Evolutionary conservation across 345 rosid genomes (phyloP), one percentile per base, ranked within the genome.

Genomic region (Orychophragmus violaceus): DNA sequence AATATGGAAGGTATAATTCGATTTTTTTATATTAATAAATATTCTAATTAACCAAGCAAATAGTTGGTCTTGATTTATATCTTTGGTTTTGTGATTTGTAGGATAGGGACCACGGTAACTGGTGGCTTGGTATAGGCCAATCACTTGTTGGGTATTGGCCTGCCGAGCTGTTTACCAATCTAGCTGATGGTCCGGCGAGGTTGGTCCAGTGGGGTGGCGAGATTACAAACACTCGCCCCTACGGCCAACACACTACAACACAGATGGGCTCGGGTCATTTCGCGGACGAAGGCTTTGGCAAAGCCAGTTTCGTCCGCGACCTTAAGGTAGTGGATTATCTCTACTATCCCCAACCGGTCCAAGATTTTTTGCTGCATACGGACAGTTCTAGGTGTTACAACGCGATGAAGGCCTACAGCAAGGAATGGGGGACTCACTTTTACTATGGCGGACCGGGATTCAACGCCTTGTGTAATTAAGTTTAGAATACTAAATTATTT

Each of bases 1-100:
- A 60, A 78, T 90, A 54, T 88, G 91, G 93, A 90, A 90, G 97
- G 97, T 57, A n/a, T n/a, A n/a, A n/a, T n/a, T n/a, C n/a, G n/a
- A n/a, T n/a, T n/a, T n/a, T n/a, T n/a, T n/a, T n/a, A n/a, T n/a
- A n/a, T n/a, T n/a, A n/a, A n/a, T n/a, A n/a, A n/a, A n/a, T n/a
- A 23, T 23, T 23, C 24, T n/a, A n/a, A n/a, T n/a, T n/a, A n/a
- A n/a, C n/a, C n/a, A n/a, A n/a, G n/a, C n/a, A n/a, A n/a, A n/a
- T n/a, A n/a, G n/a, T n/a, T n/a, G n/a, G n/a, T n/a, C n/a, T n/a
- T n/a, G n/a, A n/a, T n/a, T n/a, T n/a, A n/a, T 23, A 23, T 35
- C 3, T 42, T 7, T 44, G 23, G 23, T 8, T 44, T 51, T 65
- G 17, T 1, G 3, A 25, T 36, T 42, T 7, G 10, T 12, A 90